A percentile compares a stretch with the other conserved stretches of the same genome.
phyloP scores from a whole-genome alignment of 495 filamentous ascomycete species.

The Rhypophila decipiens region DNA sequence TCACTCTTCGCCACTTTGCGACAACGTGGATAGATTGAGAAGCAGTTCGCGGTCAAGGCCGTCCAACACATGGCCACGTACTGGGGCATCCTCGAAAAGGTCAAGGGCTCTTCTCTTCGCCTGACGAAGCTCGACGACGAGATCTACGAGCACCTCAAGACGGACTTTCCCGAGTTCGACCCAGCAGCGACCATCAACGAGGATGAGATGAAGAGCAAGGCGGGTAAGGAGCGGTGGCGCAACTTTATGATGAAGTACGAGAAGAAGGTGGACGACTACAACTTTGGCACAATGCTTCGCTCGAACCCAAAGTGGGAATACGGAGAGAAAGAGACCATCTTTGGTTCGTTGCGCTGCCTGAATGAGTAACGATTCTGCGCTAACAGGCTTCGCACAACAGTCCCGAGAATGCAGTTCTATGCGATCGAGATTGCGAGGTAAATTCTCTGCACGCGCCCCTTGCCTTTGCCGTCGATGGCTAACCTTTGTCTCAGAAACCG shows the following conservation, averaged over 20 bases:
- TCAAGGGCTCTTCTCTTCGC: conserved; percentile 75
- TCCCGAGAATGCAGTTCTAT: conserved; percentile 96
- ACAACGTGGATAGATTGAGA: conserved; percentile 98
- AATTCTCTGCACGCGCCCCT: conserved; percentile 12
- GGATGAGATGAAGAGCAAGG: conserved; percentile 95
- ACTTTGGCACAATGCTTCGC: conserved; percentile 91
- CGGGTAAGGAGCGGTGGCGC: conserved; percentile 92
- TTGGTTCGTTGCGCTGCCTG: conserved; percentile 48
- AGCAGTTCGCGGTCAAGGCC: conserved; percentile 97
- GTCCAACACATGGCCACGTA: conserved; percentile 96
- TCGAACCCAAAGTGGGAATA: conserved; percentile 76
- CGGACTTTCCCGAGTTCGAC: conserved; percentile 89
- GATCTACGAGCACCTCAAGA: conserved; percentile 80
- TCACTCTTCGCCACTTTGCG: background rate
- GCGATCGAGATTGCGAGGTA: conserved; percentile 89
- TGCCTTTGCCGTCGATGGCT: conserved; percentile 29
- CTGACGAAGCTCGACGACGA: conserved; percentile 93
- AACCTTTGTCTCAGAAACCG: conserved; percentile 75
- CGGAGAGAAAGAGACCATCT: conserved; percentile 83
- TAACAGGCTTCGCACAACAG: conserved; percentile 32
- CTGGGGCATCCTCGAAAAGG: conserved; percentile 89
- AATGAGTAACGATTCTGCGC: background rate
- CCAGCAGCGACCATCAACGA: conserved; percentile 73
- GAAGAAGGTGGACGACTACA: conserved; percentile 89
- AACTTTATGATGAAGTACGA: conserved; percentile 92